These are phyloP conservation scores for Pharnaceum exiguum DNA, from an alignment of 148 eudicot species.

Conservation along the genomic window DNA sequence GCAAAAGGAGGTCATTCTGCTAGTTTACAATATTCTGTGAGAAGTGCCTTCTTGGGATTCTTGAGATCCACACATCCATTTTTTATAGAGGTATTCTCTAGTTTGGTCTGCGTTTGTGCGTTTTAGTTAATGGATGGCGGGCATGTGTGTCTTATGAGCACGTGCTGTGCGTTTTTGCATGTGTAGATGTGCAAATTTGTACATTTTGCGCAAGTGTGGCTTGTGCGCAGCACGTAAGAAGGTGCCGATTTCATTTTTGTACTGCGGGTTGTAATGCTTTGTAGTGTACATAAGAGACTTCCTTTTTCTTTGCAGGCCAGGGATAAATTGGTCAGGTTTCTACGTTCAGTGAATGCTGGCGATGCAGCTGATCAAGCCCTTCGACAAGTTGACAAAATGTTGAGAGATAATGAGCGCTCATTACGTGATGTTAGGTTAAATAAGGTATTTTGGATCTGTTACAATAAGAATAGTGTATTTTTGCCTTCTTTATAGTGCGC, in stretches of 20 bases:
- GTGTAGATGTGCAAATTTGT: neutral
- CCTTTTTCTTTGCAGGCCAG: conserved; percentile 57
- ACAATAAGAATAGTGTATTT: no score
- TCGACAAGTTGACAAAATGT: conserved; percentile 78
- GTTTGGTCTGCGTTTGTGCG: no score
- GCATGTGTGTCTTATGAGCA: no score
- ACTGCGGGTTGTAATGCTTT: neutral
- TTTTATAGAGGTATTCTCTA: conserved; percentile 54
- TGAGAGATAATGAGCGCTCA: conserved; percentile 69
- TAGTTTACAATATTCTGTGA: conserved; percentile 80
- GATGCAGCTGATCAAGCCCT: conserved; percentile 96
- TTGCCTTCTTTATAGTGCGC: no score
- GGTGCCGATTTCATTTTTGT: neutral
- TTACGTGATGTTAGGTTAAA: conserved; percentile 49
- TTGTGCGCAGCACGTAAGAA: neutral
- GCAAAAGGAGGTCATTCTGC: conserved; percentile 58
- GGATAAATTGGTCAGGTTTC: conserved; percentile 63
- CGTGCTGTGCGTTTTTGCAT: neutral
- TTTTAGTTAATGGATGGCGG: no score
- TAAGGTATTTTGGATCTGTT: conserved; percentile 47
- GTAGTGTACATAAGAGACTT: neutral
- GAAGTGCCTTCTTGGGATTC: conserved; percentile 88
- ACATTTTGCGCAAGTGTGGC: neutral
- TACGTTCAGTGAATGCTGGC: conserved; percentile 86
- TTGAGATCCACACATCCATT: conserved; percentile 71